Evolutionary conservation across 2,329 filamentous ascomycete species (phyloP).

Genomic region (Massarina eburnea): DNA sequence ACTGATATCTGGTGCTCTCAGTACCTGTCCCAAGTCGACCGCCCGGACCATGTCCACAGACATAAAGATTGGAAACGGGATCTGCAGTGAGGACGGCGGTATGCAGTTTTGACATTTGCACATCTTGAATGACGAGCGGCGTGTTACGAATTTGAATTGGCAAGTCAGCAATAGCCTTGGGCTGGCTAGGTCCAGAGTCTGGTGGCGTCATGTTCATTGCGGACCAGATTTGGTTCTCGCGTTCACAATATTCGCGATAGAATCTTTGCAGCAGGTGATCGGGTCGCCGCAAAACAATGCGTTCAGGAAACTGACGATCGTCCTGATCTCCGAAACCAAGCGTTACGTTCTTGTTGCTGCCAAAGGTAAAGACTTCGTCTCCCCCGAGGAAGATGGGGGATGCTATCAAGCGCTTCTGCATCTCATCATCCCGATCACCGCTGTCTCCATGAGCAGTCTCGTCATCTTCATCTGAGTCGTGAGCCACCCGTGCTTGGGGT

Average conservation of each 20-base stretch:
- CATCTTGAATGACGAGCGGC: constrained; percentile 75
- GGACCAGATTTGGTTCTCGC: constrained; percentile 44
- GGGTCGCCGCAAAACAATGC: constrained; percentile 74
- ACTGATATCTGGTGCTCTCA: constrained; percentile 85
- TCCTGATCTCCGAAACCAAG: constrained; percentile 94
- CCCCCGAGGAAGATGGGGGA: constrained; percentile 55
- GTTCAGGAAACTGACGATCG: constrained; percentile 90
- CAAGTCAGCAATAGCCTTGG: constrained; percentile 56
- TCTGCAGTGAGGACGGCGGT: constrained; percentile 87
- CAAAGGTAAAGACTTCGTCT: constrained; percentile 90
- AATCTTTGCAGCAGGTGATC: constrained; percentile 75
- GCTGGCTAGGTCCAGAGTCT: constrained; percentile 26
- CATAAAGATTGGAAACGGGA: constrained; percentile 84
- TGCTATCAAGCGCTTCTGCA: constrained; percentile 26
- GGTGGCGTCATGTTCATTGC: constrained; percentile 35
- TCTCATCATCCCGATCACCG: constrained; percentile 46
- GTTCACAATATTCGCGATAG: constrained; percentile 66
- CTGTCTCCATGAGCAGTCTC: constrained; percentile 45
- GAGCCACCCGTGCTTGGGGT: constrained; percentile 39
- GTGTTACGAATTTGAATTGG: constrained; percentile 72
- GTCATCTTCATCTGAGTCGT: constrained; percentile 56
- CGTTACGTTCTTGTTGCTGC: constrained; percentile 93
- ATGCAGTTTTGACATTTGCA: constrained; percentile 87
- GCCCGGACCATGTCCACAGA: constrained; percentile 89
- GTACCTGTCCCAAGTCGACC: constrained; percentile 87